A percentile compares a stretch with the other conserved stretches of the same genome.
These are phyloP conservation scores for Pythium rishiriense DNA, from an alignment of 352 stramenopile genomes.

Conservation along the genomic window DNA sequence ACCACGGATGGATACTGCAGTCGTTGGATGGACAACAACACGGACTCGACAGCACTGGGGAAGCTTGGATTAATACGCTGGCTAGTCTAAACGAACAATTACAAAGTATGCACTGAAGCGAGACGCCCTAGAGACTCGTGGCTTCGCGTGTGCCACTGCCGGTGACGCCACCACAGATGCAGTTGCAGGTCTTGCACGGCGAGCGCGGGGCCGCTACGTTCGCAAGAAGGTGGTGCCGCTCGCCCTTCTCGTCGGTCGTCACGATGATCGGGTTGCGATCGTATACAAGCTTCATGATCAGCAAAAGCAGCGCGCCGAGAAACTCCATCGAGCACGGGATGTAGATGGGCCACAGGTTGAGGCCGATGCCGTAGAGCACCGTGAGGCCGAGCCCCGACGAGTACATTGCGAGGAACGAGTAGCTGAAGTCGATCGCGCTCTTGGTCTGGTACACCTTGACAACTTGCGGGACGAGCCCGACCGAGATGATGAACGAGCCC, in stretches of 20 bases:
- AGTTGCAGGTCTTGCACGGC: slow-evolving; percentile 18
- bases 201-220: background rate
- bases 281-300: slow-evolving; percentile 51
- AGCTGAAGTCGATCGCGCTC: slow-evolving; percentile 56
- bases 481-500: slow-evolving; percentile 62
- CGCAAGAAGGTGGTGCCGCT: slow-evolving; percentile 13
- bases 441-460: slow-evolving; percentile 59
- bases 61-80: background rate
- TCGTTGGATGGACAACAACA: background rate
- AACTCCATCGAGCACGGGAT: slow-evolving; percentile 53
- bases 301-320: slow-evolving; percentile 37
- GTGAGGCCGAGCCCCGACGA: slow-evolving; percentile 42
- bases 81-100: no score
- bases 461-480: slow-evolving; percentile 61
- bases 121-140: background rate
- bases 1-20: background rate
- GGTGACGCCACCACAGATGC: slow-evolving; percentile 13
- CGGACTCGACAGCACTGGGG: no score
- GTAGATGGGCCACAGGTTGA: slow-evolving; percentile 59
- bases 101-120: background rate
- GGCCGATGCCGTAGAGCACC: slow-evolving; percentile 47
- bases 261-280: slow-evolving; percentile 27
- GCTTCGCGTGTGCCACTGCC: background rate
- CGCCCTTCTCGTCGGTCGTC: slow-evolving; percentile 13
- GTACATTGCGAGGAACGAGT: slow-evolving; percentile 52